A percentile compares a stretch with the other conserved stretches of the same genome.
phyloP scores from a whole-genome alignment of 495 filamentous ascomycete species.

The Aspergillus diversus region DNA sequence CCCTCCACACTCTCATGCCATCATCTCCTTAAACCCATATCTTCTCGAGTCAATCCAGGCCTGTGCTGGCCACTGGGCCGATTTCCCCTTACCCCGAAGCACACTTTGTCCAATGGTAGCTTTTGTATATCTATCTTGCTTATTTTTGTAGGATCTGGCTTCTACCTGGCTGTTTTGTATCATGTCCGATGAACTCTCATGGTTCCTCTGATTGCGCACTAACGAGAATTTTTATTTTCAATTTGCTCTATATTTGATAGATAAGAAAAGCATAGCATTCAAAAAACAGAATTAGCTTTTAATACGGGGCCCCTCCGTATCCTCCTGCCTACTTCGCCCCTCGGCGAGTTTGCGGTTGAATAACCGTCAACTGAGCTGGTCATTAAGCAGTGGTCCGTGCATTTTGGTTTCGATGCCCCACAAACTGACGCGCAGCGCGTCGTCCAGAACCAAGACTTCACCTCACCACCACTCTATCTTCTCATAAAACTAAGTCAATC shows the following conservation, averaged over 20 bases:
- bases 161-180: conserved; percentile 15
- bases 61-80: conserved; percentile 29
- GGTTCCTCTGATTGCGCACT: neutral
- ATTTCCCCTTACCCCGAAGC: conserved; percentile 6
- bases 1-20: neutral
- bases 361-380: neutral
- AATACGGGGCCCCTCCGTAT: neutral
- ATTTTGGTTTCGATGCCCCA: conserved; percentile 30
- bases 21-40: neutral
- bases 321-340: neutral
- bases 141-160: conserved; percentile 15
- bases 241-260: too few species aligned
- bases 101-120: conserved; percentile 9
- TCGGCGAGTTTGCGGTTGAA: too few species aligned
- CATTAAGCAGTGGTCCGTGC: conserved; percentile 43
- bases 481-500: neutral
- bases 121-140: conserved; percentile 19
- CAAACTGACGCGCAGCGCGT: conserved; percentile 23
- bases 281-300: neutral
- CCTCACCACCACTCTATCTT: neutral
- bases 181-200: neutral
- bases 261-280: neutral
- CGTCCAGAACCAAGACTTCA: neutral
- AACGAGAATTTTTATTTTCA: too few species aligned
- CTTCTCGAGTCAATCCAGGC: conserved; percentile 2